Evolutionary conservation across 2,329 filamentous ascomycete genomes (phyloP), one percentile per base, ranked within the genome.

Genomic region (Aureobasidium pullulans): DNA sequence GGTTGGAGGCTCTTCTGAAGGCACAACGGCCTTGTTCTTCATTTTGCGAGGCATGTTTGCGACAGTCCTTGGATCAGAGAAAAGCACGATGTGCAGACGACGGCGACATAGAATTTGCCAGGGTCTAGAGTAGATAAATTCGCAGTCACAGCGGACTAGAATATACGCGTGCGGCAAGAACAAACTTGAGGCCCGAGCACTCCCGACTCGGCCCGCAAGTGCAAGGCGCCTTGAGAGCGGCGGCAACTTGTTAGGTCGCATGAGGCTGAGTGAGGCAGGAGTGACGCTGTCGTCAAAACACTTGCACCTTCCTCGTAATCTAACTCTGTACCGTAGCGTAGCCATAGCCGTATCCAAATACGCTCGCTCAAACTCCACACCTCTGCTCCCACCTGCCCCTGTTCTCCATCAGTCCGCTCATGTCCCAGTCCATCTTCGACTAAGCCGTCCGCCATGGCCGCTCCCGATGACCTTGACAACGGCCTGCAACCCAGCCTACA

Each of bases 401-500:
- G 34, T 31, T 36, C 23, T 52, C 36, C 13, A 29, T 13, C 29
- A 7, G 3, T 34, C 32, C n/a, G 11, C 36, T 31, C 52, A 56
- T 56, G 52, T 16, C n/a, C 52, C 19, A 40, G 28, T 44, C 19
- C 16, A 31, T 46, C 40, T 9, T 48, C n/a, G 43, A 8, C 6
- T 39, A 32, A 57, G 43, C 23, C 28, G 19, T 34, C 43, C 23
- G 29, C 34, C 32, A 57, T 57, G 42, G 43, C 43, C 23, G 49
- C 37, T 19, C 16, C 42, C 23, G 57, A 59, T 16, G 57, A 50
- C 37, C 28, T 28, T 32, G 57, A 53, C 29, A 39, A 29, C 16
- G 19, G 31, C 15, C 19, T 53, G 34, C 65, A 61, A 36, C 69
- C 71, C 42, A 66, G 66, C 36, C 65, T 76, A 32, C 68, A 70